Evolutionary conservation across 148 eudicot genomes (phyloP), one percentile per base, ranked within the genome.

Genomic region (Chenopodium album): DNA sequence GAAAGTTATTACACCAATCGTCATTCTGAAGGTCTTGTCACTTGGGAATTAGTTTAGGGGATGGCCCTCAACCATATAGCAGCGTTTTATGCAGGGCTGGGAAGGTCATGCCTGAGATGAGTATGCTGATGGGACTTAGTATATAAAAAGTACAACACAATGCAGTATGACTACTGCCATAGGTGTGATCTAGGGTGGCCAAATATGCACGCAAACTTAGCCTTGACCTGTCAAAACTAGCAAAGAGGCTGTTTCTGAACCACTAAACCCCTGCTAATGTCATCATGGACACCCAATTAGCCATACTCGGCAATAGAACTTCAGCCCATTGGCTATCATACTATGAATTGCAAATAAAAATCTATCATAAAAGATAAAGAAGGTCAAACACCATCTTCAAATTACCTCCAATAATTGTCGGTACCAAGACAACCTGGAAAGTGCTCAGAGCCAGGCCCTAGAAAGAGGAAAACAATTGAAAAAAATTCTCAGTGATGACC

Each of bases 381-480:
- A 31, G 32, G 32, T 31, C 32, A 31, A 31, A 31, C 32, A 82
- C 26, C 78, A 79, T 63, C 78, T 79, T 66, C 75, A 67, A 82
- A 23, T 90, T 89, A 97, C 98, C 99, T 88, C 99, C 97, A 46
- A 92, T 22, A 76, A 97, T 76, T 14, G 99, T 97, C 76, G 99
- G 99, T 76, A 97, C 91, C 69, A 97, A 80, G 79, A 97, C 99
- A 74, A 97, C 99, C 88, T 97, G 99, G 82, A 97, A 94, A 50
- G 99, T 97, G 90, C 99, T 97, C 73, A 97, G 85, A 78, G 99
- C 99, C 80, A 94, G 89, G 69, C 99, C 99, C 99, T 97, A 91
- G 62, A 87, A 86, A 77, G 72, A 80, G 75, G 63, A 73, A 22
- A 22, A 50, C 26, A 73, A 44, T 60, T 9, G 71, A 76, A 48